Base-by-base conservation (phyloP, 2,329 filamentous ascomycete species). In the Botrytis tulipae region DNA sequence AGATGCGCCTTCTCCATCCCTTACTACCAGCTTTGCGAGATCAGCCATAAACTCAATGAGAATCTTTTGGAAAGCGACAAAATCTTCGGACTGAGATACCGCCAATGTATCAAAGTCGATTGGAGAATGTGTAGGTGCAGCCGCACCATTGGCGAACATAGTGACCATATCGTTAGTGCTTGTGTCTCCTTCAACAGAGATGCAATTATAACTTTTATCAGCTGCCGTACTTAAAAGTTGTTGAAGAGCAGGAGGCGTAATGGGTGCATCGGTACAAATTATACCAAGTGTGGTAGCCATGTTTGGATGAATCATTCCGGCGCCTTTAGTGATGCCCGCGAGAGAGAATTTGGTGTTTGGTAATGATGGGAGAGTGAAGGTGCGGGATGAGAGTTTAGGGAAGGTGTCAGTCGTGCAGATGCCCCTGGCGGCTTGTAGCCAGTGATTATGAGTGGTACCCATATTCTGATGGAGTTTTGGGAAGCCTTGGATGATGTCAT, bases 391-490 rank as follows among this genome's bases (percentile, higher is more conserved):
- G 76, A 99, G 91, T 84, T 99, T 99, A 74, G 96, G 96, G 83
- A 99, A 99, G 5, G 96, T 98, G 83, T 99, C 96, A 25, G 96
- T 99, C 20, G 96, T 99, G 87, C 95, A 98, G 81, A 99, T 98
- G 59, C 96, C 95, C 79, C 90, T 91, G 73, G 96, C 96, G 61
- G 93, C 92, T 71, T 87, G 86, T 65, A 99, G 85, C 96, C 95
- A 99, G 83, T 96, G 89, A 74, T 92, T 88, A 83, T 98, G 95
- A 12, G 91, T 89, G 63, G 87, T 87, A 69, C 46, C 25, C 32
- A 51, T 67, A 18, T 40, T 54, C 37, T 54, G 46, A 16, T 67
- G 46, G 16, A 67, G 65, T 20, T 22, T 54, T 9, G 22, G 46
- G 9, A 54, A 22, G 25, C 65, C 32, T 20, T 67, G 12, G 65